Conservation (phyloP, 164 flowering plant genomes). For the Macadamia tetraphylla region DNA sequence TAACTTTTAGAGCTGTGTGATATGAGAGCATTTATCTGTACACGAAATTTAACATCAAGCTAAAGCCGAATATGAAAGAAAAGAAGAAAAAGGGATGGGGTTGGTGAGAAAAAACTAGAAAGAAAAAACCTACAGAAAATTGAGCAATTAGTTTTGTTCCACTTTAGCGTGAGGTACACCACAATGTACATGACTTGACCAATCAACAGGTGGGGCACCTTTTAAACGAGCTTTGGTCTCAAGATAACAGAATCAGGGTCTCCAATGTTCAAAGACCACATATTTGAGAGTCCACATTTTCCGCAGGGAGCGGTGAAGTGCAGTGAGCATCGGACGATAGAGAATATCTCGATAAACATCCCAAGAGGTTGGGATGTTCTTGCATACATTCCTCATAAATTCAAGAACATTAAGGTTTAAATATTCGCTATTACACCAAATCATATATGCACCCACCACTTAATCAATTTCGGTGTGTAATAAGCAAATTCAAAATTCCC, state of each 20-base stretch:
- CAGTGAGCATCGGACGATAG: no score
- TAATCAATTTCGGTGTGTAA: no score
- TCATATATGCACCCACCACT: no score
- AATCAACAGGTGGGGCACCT: not conserved
- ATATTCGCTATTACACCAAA: no score
- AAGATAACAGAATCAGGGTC: not conserved
- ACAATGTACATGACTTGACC: not conserved
- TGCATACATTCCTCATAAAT: no score
- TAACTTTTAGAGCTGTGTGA: slow-evolving; percentile 88
- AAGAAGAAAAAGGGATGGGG: not conserved
- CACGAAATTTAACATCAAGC: slow-evolving; percentile 2
- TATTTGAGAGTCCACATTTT: no score
- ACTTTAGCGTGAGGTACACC: not conserved
- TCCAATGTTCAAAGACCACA: not conserved
- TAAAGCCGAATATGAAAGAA: not conserved
- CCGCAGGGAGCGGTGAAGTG: no score
- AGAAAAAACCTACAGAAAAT: not conserved
- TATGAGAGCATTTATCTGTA: slow-evolving; percentile 88
- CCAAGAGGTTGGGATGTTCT: no score
- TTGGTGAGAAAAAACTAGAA: not conserved
- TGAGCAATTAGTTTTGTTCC: not conserved
- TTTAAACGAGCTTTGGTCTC: not conserved
- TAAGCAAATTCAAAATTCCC: no score
- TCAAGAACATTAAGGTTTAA: no score
- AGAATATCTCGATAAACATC: no score